Base-by-base conservation (phyloP, 495 filamentous ascomycete species). In the Aspergillus funiculosus region DNA sequence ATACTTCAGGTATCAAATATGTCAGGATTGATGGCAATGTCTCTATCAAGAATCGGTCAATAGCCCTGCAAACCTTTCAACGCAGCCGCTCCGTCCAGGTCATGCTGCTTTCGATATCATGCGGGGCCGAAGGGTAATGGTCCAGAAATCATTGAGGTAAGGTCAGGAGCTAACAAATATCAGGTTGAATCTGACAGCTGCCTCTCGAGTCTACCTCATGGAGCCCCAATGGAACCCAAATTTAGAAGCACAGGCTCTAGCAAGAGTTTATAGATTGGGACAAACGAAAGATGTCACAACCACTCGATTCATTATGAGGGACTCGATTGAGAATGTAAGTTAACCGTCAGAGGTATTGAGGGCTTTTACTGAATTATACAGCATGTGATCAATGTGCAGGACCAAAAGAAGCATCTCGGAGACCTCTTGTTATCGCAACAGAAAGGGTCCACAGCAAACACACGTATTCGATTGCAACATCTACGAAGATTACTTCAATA, bases 401-500 rank as follows among this genome's bases (percentile, higher is more conserved):
- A 30, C 9, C 28, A 13, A 3, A 30, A 30, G 9, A 30, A 30
- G 28, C 28, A 30, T 13, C 28, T 30, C 28, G 28, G 28, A 30
- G 28, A 30, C 8, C 28, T 30, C 14, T 11, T 30, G 3, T 13
- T 30, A 11, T 30, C 28, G 4, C 28, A 30, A 30, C 11, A 30
- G 10, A 3, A 13, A 3, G 28, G 28, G 10, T 9, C 10, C 28
- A 13, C 28, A 4, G 28, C 11, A 10, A 2, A 11, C 10, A 30
- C 3, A 4, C 28, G 28, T 30, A 13, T 13, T 30, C 28, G 28
- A 2, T 30, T 30, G 28, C 28, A 30, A 13, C 28, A 30, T 30
- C 14, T 30, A 30, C 28, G 28, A 10, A 30, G 28, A 4, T 30
- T 30, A 11, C 28, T 30, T n/a, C n/a, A n/a, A n/a, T n/a, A 78